Evolutionary conservation across 208 protist species (phyloP), one percentile per base, ranked within the genome.

Genomic region (Wallacemonas sp.): DNA sequence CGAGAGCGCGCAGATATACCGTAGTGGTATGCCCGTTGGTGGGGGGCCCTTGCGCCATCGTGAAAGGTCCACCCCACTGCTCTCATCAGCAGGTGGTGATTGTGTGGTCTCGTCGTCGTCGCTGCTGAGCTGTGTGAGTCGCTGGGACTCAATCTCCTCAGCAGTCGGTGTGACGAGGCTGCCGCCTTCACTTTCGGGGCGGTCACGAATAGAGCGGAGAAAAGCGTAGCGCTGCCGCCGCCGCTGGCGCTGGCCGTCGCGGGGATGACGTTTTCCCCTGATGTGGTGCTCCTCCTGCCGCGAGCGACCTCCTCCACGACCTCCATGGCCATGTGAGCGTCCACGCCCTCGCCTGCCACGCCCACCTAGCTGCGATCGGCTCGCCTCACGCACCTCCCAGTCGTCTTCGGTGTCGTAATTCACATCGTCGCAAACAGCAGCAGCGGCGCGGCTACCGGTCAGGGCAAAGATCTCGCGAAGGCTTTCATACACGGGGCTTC

Each of bases 1-100:
- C 14, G 77, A 81, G 19, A 87, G 73, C 3, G 67, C 65, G 39
- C 81, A 87, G 28, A 80, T 44, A 55, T 87, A 87, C 14, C 69
- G 76, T 22, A 21, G n/a, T 11, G 81, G 81, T 4, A 84, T 65
- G 1, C 71, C 67, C 3, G 33, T 49, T 19, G 67, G 67, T 14
- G 77, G 65, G 1, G 70, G 53, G n/a, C 65, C 60, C 27, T 42
- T 45, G 19, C 74, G 79, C 79, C 79, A 84, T 12, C 46, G 68
- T 3, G 68, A 62, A 17, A 84, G 33, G 34, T 44, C 59, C 28
- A 56, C 31, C 41, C 36, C 31, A 28, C 54, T 19, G 61, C 4
- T 15, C 41, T 38, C 49, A 26, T 2, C 28, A 1, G 49, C 39
- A 5, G 28, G 39, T 3, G 15, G 49, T 8, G 11, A 33, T 26